Base-by-base conservation (phyloP, 371 early-diverging fungal genomes). In the Umbelopsis sp. region DNA sequence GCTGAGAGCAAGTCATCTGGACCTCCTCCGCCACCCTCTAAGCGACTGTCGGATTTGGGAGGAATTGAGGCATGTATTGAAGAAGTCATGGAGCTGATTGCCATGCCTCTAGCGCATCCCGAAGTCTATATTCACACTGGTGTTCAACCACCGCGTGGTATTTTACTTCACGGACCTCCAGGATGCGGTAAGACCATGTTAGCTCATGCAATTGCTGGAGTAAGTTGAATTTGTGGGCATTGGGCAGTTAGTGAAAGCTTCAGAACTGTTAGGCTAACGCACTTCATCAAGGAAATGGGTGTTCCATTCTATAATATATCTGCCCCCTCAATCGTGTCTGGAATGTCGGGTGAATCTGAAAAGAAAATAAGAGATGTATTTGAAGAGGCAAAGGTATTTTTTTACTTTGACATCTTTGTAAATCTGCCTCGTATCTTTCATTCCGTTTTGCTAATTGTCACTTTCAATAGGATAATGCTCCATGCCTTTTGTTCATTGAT, bases 281-380 rank as follows among this genome's bases (percentile, higher is more conserved):
- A 74, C 70, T 37, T 74, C 75, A 22, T 48, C 20, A 80, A 93
- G 86, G 98, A 99, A 82, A 85, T 95, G 20, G 92, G 90, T 9
- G 95, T 99, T 12, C 97, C 97, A 16, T 96, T 99, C 66, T 82
- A 96, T 72, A 90, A 92, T 68, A 96, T 99, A n/a, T 96, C 99
- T 37, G 99, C 99, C 11, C 99, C 99, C n/a, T 95, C 96, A 10
- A 91, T 99, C 44, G 98, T 99, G 32, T 96, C 97, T 11, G 99
- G 99, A 38, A 97, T 99, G 97, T 94, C 97, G 20, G 99, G 99
- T 65, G 99, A 99, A 81, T 97, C 97, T 9, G 99, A 99, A 78
- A 96, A 96, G 75, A 99, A 99, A 86, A 90, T 99, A 24, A 89
- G 99, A 65, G 99, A 99, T 69, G 91, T 99, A 0, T 99, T 99